Evolutionary conservation across 495 filamentous ascomycete genomes (phyloP), one percentile per base, ranked within the genome.

Genomic region (Aspergillus coremiiformis): DNA sequence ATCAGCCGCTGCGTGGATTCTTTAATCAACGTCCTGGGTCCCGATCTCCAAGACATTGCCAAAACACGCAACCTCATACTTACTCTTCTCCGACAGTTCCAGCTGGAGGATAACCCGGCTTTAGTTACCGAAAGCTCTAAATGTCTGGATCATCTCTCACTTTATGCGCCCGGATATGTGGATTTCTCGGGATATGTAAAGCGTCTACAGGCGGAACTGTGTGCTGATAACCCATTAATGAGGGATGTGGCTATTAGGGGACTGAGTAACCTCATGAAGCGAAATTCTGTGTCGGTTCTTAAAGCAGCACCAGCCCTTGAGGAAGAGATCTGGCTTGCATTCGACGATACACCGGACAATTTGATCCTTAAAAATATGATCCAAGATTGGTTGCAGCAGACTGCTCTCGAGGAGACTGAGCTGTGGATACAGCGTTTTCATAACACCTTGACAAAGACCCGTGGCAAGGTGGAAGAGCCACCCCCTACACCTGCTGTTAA

Each of bases 181-280:
- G 83, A 90, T 50, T 93, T 95, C 54, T 62, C 74, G 0, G 81
- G 78, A 46, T 97, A 97, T 55, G 89, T 99, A 23, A 84, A 83
- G 55, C 77, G 83, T 1, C 66, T 97, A 20, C 90, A 96, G 63
- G 78, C 75, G 12, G 83, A 90, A 54, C 77, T 96, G 39, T 78
- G 80, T 24, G 89, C 87, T 7, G 68, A 78, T 21, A 75, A 82
- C 54, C 66, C 75, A 1, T 74, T 84, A 41, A 79, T 96, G 43
- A 78, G 86, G 49, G 83, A 91, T 56, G 83, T 88, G 41, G 89
- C 90, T 15, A 79, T 96, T 12, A 87, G 94, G 65, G 91, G 89
- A 15, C 72, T 99, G 7, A 93, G 91, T 61, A 95, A 94, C 49
- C 71, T 97, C 20, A 96, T 99, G 90, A 91, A 95, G 63, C 78